Evolutionary conservation across 306 rosid genomes (phyloP).

Genomic region (Heteromeles arbutifolia): DNA sequence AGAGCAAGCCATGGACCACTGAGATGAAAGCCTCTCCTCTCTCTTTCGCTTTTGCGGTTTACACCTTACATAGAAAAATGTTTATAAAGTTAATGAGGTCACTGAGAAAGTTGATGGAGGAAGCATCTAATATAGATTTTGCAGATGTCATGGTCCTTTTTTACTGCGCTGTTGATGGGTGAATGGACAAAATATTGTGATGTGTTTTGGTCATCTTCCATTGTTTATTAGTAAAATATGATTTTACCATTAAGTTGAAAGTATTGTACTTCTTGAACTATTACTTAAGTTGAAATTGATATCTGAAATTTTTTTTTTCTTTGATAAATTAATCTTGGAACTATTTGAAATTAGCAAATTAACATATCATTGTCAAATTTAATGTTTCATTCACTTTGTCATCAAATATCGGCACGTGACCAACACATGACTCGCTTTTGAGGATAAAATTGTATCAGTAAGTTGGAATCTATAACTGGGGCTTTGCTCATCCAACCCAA

Average conservation of each 20-base stretch:
- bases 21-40: constrained; percentile 17
- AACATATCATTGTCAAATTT: fast-evolving
- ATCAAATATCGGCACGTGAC: too few relatives aligned
- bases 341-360: too few relatives aligned
- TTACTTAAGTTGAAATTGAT: too few relatives aligned
- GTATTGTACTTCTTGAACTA: too few relatives aligned
- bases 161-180: not conserved
- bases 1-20: not conserved
- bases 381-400: too few relatives aligned
- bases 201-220: not conserved
- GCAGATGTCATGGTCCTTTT: constrained; percentile 35
- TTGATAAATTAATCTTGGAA: too few relatives aligned
- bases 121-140: constrained; percentile 22
- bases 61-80: not conserved
- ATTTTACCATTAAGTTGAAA: too few relatives aligned
- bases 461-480: not conserved
- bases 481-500: not conserved
- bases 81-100: constrained; percentile 32
- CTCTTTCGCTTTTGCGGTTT: not conserved
- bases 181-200: not conserved
- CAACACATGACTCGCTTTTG: too few relatives aligned
- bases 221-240: not conserved
- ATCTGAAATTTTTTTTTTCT: too few relatives aligned
- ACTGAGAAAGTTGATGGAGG: constrained; percentile 28
- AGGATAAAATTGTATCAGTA: too few relatives aligned